Percentiles rank a stretch among this genome's conserved stretches.
Conservation (phyloP, 2,329 filamentous ascomycete genomes). For the Ophioceras dolichostomum region DNA sequence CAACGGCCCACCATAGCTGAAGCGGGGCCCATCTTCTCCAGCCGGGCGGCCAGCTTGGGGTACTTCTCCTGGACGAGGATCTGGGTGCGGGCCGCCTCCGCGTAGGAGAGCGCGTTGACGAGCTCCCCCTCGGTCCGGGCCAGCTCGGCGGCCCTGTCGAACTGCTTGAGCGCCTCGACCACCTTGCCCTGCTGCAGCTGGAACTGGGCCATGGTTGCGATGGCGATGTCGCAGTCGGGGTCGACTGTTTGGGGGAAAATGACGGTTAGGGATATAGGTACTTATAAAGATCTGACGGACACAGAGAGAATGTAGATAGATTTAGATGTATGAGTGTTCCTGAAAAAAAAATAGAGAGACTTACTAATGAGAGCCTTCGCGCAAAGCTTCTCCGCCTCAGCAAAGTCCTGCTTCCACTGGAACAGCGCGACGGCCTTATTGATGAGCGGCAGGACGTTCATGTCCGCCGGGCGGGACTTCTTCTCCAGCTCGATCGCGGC, state of each 20-base stretch:
- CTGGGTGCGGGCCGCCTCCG: conserved; percentile 92
- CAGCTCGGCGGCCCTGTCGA: conserved; percentile 90
- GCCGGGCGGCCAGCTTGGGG: conserved; percentile 62
- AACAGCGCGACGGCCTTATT: conserved; percentile 97
- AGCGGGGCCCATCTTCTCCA: conserved; percentile 39
- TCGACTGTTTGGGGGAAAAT: conserved; percentile 57
- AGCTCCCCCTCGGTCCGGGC: conserved; percentile 92
- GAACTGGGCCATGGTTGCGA: conserved; percentile 96
- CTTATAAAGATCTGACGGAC: too few relatives aligned
- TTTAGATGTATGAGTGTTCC: neutral
- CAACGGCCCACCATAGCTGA: conserved; percentile 12
- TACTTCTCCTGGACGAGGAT: conserved; percentile 85
- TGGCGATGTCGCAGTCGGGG: conserved; percentile 95
- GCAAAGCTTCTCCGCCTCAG: conserved; percentile 89
- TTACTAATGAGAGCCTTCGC: conserved; percentile 94
- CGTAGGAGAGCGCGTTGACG: conserved; percentile 91
- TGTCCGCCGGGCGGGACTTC: conserved; percentile 80
- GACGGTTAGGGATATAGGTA: too few relatives aligned
- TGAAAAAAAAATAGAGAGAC: conserved; percentile 29
- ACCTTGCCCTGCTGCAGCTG: conserved; percentile 97
- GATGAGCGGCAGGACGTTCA: conserved; percentile 95
- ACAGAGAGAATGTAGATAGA: conserved; percentile 9
- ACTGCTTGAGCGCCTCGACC: conserved; percentile 87
- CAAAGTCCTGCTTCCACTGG: conserved; percentile 97
- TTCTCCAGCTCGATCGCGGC: conserved; percentile 98